Evolutionary conservation across 495 filamentous ascomycete genomes (phyloP), one percentile per base, ranked within the genome.

Genomic region (Geoglossum glabrum): DNA sequence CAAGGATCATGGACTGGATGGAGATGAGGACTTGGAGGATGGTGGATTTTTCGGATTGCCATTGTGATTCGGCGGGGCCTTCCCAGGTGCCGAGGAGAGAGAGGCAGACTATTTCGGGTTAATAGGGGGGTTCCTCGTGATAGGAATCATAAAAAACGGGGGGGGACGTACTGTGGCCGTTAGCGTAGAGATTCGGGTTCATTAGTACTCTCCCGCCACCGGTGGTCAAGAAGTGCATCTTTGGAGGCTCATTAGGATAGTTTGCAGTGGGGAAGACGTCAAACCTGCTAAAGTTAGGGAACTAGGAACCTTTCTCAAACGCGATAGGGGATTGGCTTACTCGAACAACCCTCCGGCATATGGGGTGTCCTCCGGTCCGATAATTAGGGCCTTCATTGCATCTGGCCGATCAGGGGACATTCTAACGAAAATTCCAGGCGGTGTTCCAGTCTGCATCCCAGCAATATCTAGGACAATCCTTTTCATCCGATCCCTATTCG

Each of bases 1-100:
- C 74, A 55, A 84, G 72, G 40, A 84, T 73, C 80, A 84, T 80
- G 34, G 72, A 70, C 62, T 82, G 80, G 55, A 84, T 76, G 45
- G 72, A 76, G 10, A 83, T 69, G n/a, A 84, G 67, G 23, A 83
- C 66, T 57, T 80, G 75, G 8, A 81, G 68, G 28, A 84, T 64
- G 1, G 78, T 83, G 19, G 74, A 78, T 51, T 70, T 65, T 7
- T 69, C 61, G 0, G 77, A 70, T 21, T 71, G 69, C 80, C 80
- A 83, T 46, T 64, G 62, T 51, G 64, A 62, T 7, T 62, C 60
- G 0, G 68, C 60, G 57, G 71, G 67, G 5, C 80, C 79, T 0
- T 61, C 9, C 76, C 78, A 84, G 2, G 80, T 82, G 1, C 75
- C 76, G 0, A 84, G 69, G 30, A 83, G 65, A 1, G 74, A 79